Conservation (phyloP, 441 rosid species). For the Arabidopsis hybrid region DNA sequence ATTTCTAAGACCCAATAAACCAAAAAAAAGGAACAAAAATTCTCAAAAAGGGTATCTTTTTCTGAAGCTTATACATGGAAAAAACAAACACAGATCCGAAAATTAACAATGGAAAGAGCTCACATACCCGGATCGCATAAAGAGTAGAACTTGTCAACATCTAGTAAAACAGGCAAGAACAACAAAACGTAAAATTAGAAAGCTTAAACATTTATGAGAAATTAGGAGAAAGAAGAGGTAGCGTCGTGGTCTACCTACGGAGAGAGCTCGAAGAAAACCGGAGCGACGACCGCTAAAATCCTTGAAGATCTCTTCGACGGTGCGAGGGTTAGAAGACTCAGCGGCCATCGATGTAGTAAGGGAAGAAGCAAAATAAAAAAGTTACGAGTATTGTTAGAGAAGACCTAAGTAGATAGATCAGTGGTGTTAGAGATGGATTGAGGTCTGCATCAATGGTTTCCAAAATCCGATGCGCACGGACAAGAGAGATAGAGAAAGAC, state of each 20-base stretch:
- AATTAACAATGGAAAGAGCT: neutral
- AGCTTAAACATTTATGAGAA: conserved; percentile 11
- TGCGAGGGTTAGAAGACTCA: conserved; percentile 74
- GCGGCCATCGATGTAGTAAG: conserved; percentile 52
- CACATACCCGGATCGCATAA: conserved; percentile 88
- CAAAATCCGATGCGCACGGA: conserved; percentile 25
- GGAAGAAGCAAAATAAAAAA: neutral
- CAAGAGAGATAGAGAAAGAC: neutral
- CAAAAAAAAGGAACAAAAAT: neutral
- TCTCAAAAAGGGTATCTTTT: neutral
- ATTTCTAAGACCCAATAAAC: conserved; percentile 51
- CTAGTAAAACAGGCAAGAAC: conserved; percentile 46
- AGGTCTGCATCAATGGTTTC: conserved; percentile 31
- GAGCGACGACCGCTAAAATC: conserved; percentile 76
- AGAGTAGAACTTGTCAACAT: conserved; percentile 79
- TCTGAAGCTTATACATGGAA: neutral
- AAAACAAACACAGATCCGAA: conserved; percentile 33
- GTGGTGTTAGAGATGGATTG: conserved; percentile 22
- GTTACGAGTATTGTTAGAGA: neutral
- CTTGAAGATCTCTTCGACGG: conserved; percentile 92
- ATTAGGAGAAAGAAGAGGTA: neutral
- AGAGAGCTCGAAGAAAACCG: conserved; percentile 79
- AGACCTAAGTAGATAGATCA: neutral
- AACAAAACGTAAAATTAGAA: conserved; percentile 7
- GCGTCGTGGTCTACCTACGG: conserved; percentile 51